Evolutionary conservation across 495 filamentous ascomycete species (phyloP).

Genomic region (Paragyromitra xinjiangensis): DNA sequence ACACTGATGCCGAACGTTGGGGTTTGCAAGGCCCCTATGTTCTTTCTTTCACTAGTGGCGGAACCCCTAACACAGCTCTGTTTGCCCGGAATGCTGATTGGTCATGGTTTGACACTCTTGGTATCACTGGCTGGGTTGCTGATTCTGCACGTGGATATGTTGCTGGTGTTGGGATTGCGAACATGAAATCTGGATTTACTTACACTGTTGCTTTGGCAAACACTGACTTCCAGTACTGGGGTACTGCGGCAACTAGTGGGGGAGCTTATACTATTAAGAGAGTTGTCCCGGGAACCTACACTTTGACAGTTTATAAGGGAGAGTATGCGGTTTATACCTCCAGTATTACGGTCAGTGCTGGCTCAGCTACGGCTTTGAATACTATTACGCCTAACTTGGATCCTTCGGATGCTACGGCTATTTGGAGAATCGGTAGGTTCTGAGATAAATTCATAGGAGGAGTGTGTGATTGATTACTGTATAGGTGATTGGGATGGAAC

Average conservation of each 20-base stretch:
- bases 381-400: slow-evolving; percentile 55
- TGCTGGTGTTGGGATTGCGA: slow-evolving; percentile 54
- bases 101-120: slow-evolving; percentile 58
- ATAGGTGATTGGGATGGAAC: slow-evolving; percentile 58
- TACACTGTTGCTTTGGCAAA: slow-evolving; percentile 58
- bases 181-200: slow-evolving; percentile 44
- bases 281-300: slow-evolving; percentile 57
- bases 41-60: slow-evolving; percentile 56
- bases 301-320: slow-evolving; percentile 57
- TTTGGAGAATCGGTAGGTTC: slow-evolving; percentile 49
- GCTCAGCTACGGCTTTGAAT: slow-evolving; percentile 52
- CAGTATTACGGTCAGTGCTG: slow-evolving; percentile 53
- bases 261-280: slow-evolving; percentile 54
- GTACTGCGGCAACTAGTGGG: slow-evolving; percentile 39
- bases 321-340: slow-evolving; percentile 57
- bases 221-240: slow-evolving; percentile 56
- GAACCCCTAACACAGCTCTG: slow-evolving; percentile 52
- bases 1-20: slow-evolving; percentile 57
- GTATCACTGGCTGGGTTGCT: slow-evolving; percentile 55
- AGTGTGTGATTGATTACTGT: background rate
- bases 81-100: slow-evolving; percentile 55
- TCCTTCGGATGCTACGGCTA: slow-evolving; percentile 49
- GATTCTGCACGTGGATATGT: slow-evolving; percentile 56
- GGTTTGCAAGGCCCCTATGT: slow-evolving; percentile 59
- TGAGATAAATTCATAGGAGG: background rate